Base-by-base conservation (phyloP, 108 stramenopile genomes). In the Seminavis robusta region DNA sequence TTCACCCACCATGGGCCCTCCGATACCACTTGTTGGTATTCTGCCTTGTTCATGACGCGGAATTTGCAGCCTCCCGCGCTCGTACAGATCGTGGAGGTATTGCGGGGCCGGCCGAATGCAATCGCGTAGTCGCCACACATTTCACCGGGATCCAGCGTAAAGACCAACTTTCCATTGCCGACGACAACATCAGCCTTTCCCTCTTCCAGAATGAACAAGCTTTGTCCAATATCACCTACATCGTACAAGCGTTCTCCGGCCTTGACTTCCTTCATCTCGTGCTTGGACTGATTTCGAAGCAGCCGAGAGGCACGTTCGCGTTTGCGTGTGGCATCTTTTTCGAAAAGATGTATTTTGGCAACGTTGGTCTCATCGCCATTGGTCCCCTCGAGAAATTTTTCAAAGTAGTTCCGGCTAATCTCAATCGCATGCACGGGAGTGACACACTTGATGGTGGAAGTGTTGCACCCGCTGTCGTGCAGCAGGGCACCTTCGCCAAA, bases 351-450 rank as follows among this genome's bases (percentile, higher is more conserved):
- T 5, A 86, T 65, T 15, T 71, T 52, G 0, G 66, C 80, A 17
- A 59, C 39, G 15, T 75, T 52, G 10, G 81, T 73, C 1, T 77
- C 63, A 0, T 81, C 73, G 44, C 63, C 39, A 17, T 75, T 52
- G 10, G 81, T 73, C 1, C 77, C 63, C 0, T 81, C 73, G 44
- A 88, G 73, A 56, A 86, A 92, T 56, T 92, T 92, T 49, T 92
- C 86, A 66, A 87, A 92, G 55, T 86, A 87, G 56, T 92, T 84
- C 15, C 86, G 77, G 63, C 78, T 86, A 20, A 92, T 86, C 53
- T 92, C 86, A 46, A 92, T 70, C 2, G 78, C 86, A 67, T 92
- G 86, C 21, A 92, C 80, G 1, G 90, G 90, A 16, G 90, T 88
- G 52, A 69, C 55, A 64, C 90, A 92, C 20, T 67, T 65, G 45